Conservation (phyloP, 805 yeast species). For the Sporopachydermia quercuum region DNA sequence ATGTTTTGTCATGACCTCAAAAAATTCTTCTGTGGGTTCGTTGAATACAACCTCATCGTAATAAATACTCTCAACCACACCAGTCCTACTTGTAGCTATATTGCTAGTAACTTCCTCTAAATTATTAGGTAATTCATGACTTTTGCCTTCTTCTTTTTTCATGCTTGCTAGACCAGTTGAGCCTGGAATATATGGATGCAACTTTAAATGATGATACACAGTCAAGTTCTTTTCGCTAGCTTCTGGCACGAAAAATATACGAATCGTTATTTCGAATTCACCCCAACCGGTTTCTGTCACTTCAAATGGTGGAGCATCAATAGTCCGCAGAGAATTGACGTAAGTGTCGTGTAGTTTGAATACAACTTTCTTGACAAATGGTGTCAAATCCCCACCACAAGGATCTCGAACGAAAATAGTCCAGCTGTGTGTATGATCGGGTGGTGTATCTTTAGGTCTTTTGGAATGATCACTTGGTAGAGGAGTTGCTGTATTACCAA, state of each 20-base stretch:
- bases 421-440: slow-evolving; percentile 93
- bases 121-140: slow-evolving; percentile 4
- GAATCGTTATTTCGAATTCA: slow-evolving; percentile 85
- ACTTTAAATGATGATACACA: slow-evolving; percentile 75
- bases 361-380: slow-evolving; percentile 76
- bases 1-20: slow-evolving; percentile 55
- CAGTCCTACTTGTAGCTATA: slow-evolving; percentile 10
- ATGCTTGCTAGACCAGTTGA: slow-evolving; percentile 16
- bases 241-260: slow-evolving; percentile 74
- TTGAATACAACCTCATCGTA: slow-evolving; percentile 90
- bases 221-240: slow-evolving; percentile 79
- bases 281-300: slow-evolving; percentile 99
- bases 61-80: slow-evolving; percentile 40
- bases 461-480: slow-evolving; percentile 29
- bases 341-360: slow-evolving; percentile 94
- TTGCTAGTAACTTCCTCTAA: slow-evolving; percentile 14
- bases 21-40: slow-evolving; percentile 87
- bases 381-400: slow-evolving; percentile 61
- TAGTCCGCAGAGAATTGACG: slow-evolving; percentile 67
- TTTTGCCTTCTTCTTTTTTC: slow-evolving; percentile 4
- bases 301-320: slow-evolving; percentile 86
- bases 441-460: slow-evolving; percentile 50
- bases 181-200: slow-evolving; percentile 63
- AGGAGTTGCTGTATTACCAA: slow-evolving; percentile 71
- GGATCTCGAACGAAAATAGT: slow-evolving; percentile 83